Evolutionary conservation across 805 yeast species (phyloP), one percentile per base, ranked within the genome.

Genomic region (Kregervanrija pseudodelftensis): DNA sequence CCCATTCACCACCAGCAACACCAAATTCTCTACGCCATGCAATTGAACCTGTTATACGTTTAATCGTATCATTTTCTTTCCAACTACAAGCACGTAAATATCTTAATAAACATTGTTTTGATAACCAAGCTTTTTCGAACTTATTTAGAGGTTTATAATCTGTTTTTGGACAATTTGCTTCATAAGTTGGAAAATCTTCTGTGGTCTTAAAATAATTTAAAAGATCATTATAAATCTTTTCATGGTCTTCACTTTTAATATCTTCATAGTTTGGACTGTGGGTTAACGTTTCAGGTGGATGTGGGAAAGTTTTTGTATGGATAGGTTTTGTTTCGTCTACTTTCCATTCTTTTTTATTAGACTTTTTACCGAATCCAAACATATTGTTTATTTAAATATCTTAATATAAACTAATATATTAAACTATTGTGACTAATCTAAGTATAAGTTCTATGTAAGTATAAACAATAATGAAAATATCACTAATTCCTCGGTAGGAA

Each of bases 11-110:
- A 57, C 79, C 64, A 16, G 76, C 64, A 33, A 85, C 77, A 16
- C 97, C 97, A 60, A 88, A 91, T 50, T 85, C 91, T 53, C 98
- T 78, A 67, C 99, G 77, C 99, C 99, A 93, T 2, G 86, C 82
- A 17, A 93, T 60, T 0, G 97, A 81, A 35, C 74, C 75, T 47
- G 80, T 82, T 3, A 93, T 66, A 56, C 99, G 76, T 47, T 76
- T 76, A 40, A 80, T 80, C 35, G 90, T 80, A 2, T 82, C 87
- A 33, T 72, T 67, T 0, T 72, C 68, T 38, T 78, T 73, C 98
- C 99, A 93, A 61, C 86, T 85, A 34, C 96, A 84, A 11, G 99
- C 99, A 41, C 97, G 74, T 43, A 91, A 68, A 61, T 93, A 93
- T 60, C 99, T 75, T 55, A 87, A 64, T 42, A 93, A 68, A 61